Evolutionary conservation across 2,329 filamentous ascomycete species (phyloP).

Genomic region (Parastagonospora nodorum): DNA sequence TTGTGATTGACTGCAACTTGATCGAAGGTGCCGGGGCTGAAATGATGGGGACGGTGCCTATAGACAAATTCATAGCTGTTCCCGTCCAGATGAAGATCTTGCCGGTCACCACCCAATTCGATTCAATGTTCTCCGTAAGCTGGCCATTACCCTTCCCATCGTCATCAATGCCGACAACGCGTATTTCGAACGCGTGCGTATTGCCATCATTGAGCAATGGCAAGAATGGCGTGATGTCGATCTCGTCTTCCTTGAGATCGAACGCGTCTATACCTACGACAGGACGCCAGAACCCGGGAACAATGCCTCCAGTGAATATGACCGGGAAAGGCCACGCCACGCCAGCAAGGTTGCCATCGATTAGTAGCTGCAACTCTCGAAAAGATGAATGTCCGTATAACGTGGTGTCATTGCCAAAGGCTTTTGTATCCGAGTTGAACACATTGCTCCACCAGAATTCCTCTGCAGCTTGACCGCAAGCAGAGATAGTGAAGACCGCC

Average conservation of each 20-base stretch:
- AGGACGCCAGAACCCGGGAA: slow-evolving; percentile 76
- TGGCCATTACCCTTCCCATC: slow-evolving; percentile 54
- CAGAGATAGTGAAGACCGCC: slow-evolving; percentile 76
- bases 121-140: slow-evolving; percentile 63
- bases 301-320: slow-evolving; percentile 81
- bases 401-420: slow-evolving; percentile 63
- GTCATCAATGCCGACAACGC: slow-evolving; percentile 68
- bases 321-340: slow-evolving; percentile 82
- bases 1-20: slow-evolving; percentile 56
- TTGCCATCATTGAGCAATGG: slow-evolving; percentile 69
- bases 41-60: slow-evolving; percentile 49
- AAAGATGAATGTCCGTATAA: slow-evolving; percentile 74
- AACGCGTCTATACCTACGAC: slow-evolving; percentile 80
- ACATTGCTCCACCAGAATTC: slow-evolving; percentile 90
- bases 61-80: slow-evolving; percentile 56
- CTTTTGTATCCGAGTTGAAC: slow-evolving; percentile 62
- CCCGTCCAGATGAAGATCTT: slow-evolving; percentile 82
- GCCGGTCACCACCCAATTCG: slow-evolving; percentile 75
- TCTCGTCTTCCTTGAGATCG: slow-evolving; percentile 78
- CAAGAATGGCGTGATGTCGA: slow-evolving; percentile 80
- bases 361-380: slow-evolving; percentile 76
- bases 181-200: slow-evolving; percentile 70
- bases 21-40: slow-evolving; percentile 53
- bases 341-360: slow-evolving; percentile 74
- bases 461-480: slow-evolving; percentile 75